These are phyloP conservation scores for Sarocladiaceae sp. DNA, from an alignment of 2,329 filamentous ascomycete species.

Conservation along the genomic window DNA sequence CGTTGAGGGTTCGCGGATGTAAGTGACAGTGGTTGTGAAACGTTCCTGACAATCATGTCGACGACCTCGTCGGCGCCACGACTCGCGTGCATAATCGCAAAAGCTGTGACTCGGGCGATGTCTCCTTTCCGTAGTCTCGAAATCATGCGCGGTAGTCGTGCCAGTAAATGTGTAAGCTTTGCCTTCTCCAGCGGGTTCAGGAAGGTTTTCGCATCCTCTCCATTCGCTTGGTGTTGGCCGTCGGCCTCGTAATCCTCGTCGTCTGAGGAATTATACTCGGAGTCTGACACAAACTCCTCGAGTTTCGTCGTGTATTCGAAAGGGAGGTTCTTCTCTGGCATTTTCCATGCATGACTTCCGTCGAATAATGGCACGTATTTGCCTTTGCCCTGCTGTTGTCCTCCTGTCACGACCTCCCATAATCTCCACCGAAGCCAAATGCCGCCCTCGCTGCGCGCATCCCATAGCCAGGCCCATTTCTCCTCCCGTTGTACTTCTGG, in stretches of 20 bases:
- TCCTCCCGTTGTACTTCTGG: slow-evolving; percentile 80
- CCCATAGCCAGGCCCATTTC: slow-evolving; percentile 93
- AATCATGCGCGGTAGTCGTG: slow-evolving; percentile 72
- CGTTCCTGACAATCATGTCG: slow-evolving; percentile 79
- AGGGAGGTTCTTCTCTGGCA: slow-evolving; percentile 66
- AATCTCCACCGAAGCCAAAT: slow-evolving; percentile 92
- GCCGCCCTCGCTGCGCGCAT: slow-evolving; percentile 71
- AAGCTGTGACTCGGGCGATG: slow-evolving; percentile 78
- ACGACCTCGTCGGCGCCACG: slow-evolving; percentile 86
- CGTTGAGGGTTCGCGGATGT: slow-evolving; percentile 64
- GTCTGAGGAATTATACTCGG: slow-evolving; percentile 82
- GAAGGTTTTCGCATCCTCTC: slow-evolving; percentile 55
- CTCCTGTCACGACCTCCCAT: slow-evolving; percentile 78
- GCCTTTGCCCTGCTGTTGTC: slow-evolving; percentile 40
- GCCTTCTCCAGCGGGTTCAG: slow-evolving; percentile 81
- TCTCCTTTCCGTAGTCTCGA: slow-evolving; percentile 77
- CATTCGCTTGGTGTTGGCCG: slow-evolving; percentile 40
- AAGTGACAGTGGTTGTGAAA: slow-evolving; percentile 70
- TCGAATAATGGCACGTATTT: slow-evolving; percentile 69
- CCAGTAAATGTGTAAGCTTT: slow-evolving; percentile 78
- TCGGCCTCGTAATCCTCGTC: slow-evolving; percentile 67
- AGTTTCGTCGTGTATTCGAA: slow-evolving; percentile 78
- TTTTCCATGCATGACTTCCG: slow-evolving; percentile 70
- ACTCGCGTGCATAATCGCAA: slow-evolving; percentile 84
- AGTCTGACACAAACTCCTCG: slow-evolving; percentile 76